Evolutionary conservation across 2,329 filamentous ascomycete genomes (phyloP), one percentile per base, ranked within the genome.

Genomic region (Trichoderma guizhouense): DNA sequence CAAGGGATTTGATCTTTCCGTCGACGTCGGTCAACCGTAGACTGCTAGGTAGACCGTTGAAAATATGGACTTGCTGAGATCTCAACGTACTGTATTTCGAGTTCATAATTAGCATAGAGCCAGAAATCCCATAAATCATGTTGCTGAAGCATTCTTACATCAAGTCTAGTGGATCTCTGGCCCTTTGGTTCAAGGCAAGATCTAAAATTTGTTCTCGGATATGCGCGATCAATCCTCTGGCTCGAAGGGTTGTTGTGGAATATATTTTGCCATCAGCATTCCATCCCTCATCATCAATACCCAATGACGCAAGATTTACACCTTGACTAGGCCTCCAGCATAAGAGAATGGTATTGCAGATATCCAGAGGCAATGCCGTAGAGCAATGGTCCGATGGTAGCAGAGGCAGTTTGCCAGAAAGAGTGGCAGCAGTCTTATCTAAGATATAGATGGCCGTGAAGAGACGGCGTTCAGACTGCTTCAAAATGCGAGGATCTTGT

Each of bases 401-500:
- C 7, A 66, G n/a, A 4, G 63, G 63, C 15, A 11, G 11, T 55
- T 36, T 66, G 1, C 63, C 63, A 2, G 14, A 7, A 11, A 66
- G 36, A 7, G 15, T 26, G 2, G 63, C 63, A 36, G 47, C 63
- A n/a, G 47, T 5, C 34, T 36, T 66, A 36, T 66, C 63, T 7
- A 66, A 47, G 21, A 66, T 6, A 66, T 66, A 66, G 11, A 66
- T 66, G 21, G 63, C 63, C 3, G 47, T 66, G 63, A 66, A 66
- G 18, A 66, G 63, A 66, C 63, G 63, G 15, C 63, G 63, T 14
- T 55, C 43, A 18, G 63, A 66, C 3, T 66, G 63, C 14, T 36
- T 55, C 7, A 9, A 55, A 9, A 32, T 26, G 21, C n/a, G 63
- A 55, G 7, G 15, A 34, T 66, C 63, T 14, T 55, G 28, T 55